phyloP scores from a whole-genome alignment of 139 green algal genomes.

The Ettlia oleoabundans region DNA sequence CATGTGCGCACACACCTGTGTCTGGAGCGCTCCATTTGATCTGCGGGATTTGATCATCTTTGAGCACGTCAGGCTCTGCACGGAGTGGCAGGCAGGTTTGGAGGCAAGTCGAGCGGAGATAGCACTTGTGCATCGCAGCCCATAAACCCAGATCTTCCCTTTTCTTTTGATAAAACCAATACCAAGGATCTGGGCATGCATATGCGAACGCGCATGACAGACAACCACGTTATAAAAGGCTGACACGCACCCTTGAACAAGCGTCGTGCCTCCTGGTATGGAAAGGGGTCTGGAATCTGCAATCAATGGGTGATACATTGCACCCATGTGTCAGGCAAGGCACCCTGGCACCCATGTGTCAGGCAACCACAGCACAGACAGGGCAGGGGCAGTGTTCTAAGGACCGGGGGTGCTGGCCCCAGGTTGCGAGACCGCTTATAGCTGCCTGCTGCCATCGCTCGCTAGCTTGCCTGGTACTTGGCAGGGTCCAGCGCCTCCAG shows the following conservation, averaged over 20 bases:
- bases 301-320: too few relatives aligned
- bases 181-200: too few relatives aligned
- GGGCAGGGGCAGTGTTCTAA: too few relatives aligned
- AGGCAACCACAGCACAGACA: too few relatives aligned
- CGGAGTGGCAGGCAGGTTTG: too few relatives aligned
- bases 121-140: too few relatives aligned
- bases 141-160: too few relatives aligned
- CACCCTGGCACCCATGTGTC: too few relatives aligned
- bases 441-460: not conserved
- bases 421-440: not conserved
- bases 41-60: slow-evolving; percentile 55
- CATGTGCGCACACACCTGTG: slow-evolving; percentile 39
- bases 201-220: not conserved
- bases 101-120: not conserved
- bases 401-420: too few relatives aligned
- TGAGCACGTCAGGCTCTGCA: slow-evolving; percentile 64
- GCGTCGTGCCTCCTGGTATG: slow-evolving; percentile 80
- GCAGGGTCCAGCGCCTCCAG: slow-evolving; percentile 57
- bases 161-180: too few relatives aligned
- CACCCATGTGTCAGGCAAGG: too few relatives aligned
- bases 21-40: slow-evolving; percentile 92
- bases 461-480: slow-evolving; percentile 59
- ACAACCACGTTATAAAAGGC: not conserved
- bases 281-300: slow-evolving; percentile 89
- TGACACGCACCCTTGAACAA: slow-evolving; percentile 76